These are phyloP conservation scores for Trichothecium sympodiale DNA, from an alignment of 2,329 filamentous ascomycete species.

Conservation along the genomic window DNA sequence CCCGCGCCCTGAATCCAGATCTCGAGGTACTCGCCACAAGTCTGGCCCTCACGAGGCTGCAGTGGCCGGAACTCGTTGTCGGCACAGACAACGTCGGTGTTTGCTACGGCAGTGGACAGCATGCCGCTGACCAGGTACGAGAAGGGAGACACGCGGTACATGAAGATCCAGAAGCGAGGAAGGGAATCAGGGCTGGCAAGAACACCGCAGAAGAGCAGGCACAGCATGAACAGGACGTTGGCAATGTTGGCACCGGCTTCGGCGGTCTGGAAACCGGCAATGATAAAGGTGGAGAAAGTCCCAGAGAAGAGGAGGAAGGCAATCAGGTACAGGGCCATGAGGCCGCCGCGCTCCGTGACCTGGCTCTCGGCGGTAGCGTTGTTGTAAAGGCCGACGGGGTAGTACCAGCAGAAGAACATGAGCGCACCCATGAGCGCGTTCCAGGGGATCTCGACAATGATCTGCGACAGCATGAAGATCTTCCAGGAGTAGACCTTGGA, in stretches of 20 bases:
- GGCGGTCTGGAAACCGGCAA: slow-evolving; percentile 63
- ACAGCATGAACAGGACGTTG: slow-evolving; percentile 69
- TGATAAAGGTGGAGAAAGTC: slow-evolving; percentile 70
- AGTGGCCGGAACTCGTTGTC: slow-evolving; percentile 60
- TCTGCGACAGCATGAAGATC: slow-evolving; percentile 73
- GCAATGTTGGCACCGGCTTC: slow-evolving; percentile 68
- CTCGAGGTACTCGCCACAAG: slow-evolving; percentile 48
- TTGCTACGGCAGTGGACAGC: slow-evolving; percentile 58
- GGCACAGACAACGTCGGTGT: slow-evolving; percentile 54
- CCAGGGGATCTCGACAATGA: slow-evolving; percentile 79
- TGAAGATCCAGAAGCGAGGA: slow-evolving; percentile 72
- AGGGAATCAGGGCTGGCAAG: slow-evolving; percentile 51
- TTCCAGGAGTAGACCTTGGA: slow-evolving; percentile 80
- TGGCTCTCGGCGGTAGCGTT: slow-evolving; percentile 54
- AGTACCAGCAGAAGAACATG: slow-evolving; percentile 77
- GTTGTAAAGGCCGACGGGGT: slow-evolving; percentile 65
- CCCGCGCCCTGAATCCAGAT: slow-evolving; percentile 31
- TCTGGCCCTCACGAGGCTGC: slow-evolving; percentile 43
- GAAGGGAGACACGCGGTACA: slow-evolving; percentile 74
- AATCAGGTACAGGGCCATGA: slow-evolving; percentile 70
- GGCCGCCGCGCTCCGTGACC: slow-evolving; percentile 56
- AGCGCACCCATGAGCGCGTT: slow-evolving; percentile 66
- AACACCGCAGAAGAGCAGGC: slow-evolving; percentile 35
- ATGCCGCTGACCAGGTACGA: slow-evolving; percentile 71
- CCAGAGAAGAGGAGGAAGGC: slow-evolving; percentile 70